phyloP scores from a whole-genome alignment of 2,329 filamentous ascomycete species.

The Aspergillus sp. region DNA sequence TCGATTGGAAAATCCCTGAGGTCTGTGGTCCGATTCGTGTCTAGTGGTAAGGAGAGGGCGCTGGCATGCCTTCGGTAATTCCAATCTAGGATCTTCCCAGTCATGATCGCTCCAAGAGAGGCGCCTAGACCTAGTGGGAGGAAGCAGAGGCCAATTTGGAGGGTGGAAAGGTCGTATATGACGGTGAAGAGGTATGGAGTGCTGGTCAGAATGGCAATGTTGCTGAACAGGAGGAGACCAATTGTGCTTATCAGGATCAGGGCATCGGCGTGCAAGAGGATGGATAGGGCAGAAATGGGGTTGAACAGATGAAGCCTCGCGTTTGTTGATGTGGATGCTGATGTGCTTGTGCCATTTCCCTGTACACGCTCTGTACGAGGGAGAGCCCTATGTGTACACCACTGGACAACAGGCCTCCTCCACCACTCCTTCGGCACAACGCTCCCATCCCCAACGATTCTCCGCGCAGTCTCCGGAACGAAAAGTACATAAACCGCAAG shows the following conservation, averaged over 20 bases:
- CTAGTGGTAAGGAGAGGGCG: conserved; percentile 20
- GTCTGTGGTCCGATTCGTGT: conserved; percentile 46
- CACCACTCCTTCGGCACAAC: conserved; percentile 31
- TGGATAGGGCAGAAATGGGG: conserved; percentile 45
- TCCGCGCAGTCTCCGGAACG: conserved; percentile 53
- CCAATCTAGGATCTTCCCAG: conserved; percentile 29
- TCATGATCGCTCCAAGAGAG: conserved; percentile 26
- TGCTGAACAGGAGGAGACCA: conserved; percentile 41
- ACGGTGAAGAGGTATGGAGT: conserved; percentile 44
- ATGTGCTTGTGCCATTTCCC: not conserved
- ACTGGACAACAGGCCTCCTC: conserved; percentile 28
- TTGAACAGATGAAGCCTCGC: conserved; percentile 49
- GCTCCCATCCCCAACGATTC: conserved; percentile 26
- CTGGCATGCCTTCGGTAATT: conserved; percentile 28
- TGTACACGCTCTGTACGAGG: not conserved
- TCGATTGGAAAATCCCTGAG: conserved; percentile 50
- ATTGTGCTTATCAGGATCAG: conserved; percentile 41
- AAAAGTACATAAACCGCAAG: conserved; percentile 61
- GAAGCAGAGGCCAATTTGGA: conserved; percentile 33
- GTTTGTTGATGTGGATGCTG: conserved; percentile 22
- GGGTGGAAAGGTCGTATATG: conserved; percentile 40
- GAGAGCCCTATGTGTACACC: conserved; percentile 1
- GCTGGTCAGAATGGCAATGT: conserved; percentile 44
- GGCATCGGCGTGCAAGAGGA: conserved; percentile 46
- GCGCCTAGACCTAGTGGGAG: conserved; percentile 29